Conservation (phyloP, 805 yeast genomes). For the Maudiozyma saulgeensis region DNA sequence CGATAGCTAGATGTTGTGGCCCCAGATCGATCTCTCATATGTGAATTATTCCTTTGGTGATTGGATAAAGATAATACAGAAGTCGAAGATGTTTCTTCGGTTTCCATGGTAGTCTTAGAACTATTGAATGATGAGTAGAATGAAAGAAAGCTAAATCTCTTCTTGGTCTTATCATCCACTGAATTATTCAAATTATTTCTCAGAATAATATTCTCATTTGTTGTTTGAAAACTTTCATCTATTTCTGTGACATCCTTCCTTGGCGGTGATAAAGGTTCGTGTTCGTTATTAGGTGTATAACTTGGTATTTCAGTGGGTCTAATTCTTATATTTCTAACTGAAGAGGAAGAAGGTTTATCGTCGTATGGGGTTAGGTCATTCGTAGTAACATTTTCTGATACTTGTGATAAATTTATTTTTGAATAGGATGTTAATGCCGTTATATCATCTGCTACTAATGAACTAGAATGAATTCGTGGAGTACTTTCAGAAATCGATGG, state of each 20-base stretch:
- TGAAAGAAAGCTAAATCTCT: slow-evolving; percentile 12
- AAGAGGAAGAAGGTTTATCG: not conserved
- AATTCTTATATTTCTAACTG: not conserved
- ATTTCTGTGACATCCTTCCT: not conserved
- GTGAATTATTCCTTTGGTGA: not conserved
- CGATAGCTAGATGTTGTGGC: not conserved
- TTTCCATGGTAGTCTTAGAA: not conserved
- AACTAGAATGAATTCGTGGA: not conserved
- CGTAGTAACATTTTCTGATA: not conserved
- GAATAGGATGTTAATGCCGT: slow-evolving; percentile 1
- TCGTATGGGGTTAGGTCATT: not conserved
- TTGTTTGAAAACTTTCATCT: not conserved
- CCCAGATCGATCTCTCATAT: not conserved
- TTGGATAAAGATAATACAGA: not conserved
- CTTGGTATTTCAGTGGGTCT: not conserved
- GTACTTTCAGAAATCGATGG: not conserved
- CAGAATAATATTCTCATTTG: not conserved
- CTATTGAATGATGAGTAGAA: slow-evolving; percentile 6
- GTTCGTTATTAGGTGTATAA: not conserved
- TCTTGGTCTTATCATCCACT: slow-evolving; percentile 3
- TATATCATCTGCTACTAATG: not conserved
- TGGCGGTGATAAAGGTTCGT: not conserved
- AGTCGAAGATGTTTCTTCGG: not conserved
- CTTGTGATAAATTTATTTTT: not conserved
- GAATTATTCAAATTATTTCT: not conserved